Conservation (phyloP, 148 eudicot species). For the Chenopodium suecicum region DNA sequence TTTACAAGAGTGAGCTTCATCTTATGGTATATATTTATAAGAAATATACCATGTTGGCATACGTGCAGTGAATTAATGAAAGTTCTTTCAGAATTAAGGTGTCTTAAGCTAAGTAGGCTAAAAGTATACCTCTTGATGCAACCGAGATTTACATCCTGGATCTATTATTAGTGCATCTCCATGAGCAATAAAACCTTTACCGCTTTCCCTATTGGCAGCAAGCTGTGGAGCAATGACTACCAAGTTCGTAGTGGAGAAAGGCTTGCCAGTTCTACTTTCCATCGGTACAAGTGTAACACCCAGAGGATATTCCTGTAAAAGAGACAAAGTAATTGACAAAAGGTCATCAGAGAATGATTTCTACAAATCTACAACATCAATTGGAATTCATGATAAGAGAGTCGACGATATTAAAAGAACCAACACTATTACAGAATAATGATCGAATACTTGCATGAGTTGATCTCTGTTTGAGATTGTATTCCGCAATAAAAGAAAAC, state of each 20-base stretch:
- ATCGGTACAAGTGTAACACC: constrained; percentile 79
- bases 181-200: constrained; percentile 42
- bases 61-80: background rate
- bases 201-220: constrained; percentile 20
- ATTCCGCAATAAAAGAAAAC: background rate
- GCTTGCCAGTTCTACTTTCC: constrained; percentile 86
- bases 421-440: background rate
- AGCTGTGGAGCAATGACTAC: constrained; percentile 59
- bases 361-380: background rate
- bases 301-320: constrained; percentile 79
- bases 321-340: constrained; percentile 1
- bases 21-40: background rate
- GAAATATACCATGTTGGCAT: background rate
- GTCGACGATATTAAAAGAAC: background rate
- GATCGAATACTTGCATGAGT: background rate
- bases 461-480: background rate
- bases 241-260: constrained; percentile 88
- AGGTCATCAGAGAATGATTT: constrained; percentile 1
- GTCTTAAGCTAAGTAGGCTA: background rate
- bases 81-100: background rate
- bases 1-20: background rate
- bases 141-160: constrained; percentile 76
- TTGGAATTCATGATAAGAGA: constrained; percentile 3
- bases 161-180: constrained; percentile 93
- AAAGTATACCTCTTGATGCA: constrained; percentile 59